Conservation (phyloP, 2,329 filamentous ascomycete genomes). For the Colletotrichum shisoi region DNA sequence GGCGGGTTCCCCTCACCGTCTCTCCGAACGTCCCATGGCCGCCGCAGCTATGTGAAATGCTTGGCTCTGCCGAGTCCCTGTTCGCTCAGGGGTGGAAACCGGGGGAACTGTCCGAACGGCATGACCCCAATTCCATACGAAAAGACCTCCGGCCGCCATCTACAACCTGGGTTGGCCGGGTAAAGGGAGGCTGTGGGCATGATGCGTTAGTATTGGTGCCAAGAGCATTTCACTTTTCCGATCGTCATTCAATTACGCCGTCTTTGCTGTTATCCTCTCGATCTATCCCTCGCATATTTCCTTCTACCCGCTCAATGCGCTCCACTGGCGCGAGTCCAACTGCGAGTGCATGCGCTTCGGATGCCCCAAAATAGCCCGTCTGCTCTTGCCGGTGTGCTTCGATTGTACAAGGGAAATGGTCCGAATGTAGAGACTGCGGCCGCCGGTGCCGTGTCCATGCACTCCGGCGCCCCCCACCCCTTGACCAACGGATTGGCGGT, state of each 20-base stretch:
- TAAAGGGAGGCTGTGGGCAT: conserved; percentile 7
- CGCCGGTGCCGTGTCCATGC: not conserved
- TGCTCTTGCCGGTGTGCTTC: conserved; percentile 16
- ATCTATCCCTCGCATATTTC: conserved; percentile 3
- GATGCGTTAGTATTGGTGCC: conserved; percentile 36
- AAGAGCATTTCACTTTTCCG: conserved; percentile 26
- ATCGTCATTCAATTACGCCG: conserved; percentile 23
- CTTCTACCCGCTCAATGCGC: conserved; percentile 21
- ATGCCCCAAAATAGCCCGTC: conserved; percentile 2
- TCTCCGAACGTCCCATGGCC: conserved; percentile 17
- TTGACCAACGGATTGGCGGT: conserved; percentile 22
- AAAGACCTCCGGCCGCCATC: conserved; percentile 29
- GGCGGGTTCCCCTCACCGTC: conserved; percentile 28
- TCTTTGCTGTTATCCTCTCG: not conserved
- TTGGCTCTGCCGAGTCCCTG: conserved; percentile 36
- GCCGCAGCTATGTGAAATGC: conserved; percentile 23
- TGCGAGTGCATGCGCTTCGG: conserved; percentile 4
- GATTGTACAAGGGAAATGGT: conserved; percentile 4
- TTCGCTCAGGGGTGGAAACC: conserved; percentile 25
- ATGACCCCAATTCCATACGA: conserved; percentile 23
- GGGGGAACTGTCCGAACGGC: conserved; percentile 29
- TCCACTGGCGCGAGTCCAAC: conserved; percentile 21
- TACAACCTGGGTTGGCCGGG: conserved; percentile 15
- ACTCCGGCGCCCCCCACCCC: not conserved
- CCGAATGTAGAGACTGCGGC: conserved; percentile 12